phyloP scores from a whole-genome alignment of 257 asterid species.

The Solanum rostratum region DNA sequence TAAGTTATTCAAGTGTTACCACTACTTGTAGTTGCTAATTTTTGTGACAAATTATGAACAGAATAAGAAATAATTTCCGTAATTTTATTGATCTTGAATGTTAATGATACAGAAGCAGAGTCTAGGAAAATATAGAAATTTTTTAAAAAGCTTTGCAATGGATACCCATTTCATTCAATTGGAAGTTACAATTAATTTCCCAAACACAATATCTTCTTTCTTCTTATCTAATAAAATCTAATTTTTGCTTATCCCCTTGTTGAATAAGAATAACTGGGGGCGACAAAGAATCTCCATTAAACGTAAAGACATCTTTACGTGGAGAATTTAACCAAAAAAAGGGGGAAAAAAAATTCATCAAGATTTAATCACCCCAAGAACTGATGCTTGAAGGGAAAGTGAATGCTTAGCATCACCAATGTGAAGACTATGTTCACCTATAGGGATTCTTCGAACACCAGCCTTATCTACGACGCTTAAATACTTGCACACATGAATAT shows the following conservation, averaged over 20 bases:
- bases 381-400: constrained; percentile 39
- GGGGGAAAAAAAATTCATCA: neutral
- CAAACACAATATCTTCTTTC: neutral
- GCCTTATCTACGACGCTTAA: constrained; percentile 69
- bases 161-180: neutral
- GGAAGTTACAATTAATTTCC: neutral
- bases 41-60: neutral
- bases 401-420: constrained; percentile 52
- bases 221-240: neutral
- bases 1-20: neutral
- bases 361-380: constrained; percentile 32
- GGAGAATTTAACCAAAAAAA: neutral
- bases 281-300: neutral
- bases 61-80: neutral
- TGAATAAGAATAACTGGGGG: neutral
- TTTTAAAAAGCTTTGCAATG: neutral
- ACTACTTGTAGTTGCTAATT: neutral
- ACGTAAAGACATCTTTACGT: neutral
- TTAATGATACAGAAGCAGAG: neutral
- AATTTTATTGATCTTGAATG: neutral
- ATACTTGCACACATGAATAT: constrained; percentile 57
- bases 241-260: neutral
- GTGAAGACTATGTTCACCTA: constrained; percentile 65
- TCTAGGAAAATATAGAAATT: neutral
- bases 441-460: constrained; percentile 62